phyloP scores from a whole-genome alignment of 129 eudicot genomes.

The Arctium lappa region DNA sequence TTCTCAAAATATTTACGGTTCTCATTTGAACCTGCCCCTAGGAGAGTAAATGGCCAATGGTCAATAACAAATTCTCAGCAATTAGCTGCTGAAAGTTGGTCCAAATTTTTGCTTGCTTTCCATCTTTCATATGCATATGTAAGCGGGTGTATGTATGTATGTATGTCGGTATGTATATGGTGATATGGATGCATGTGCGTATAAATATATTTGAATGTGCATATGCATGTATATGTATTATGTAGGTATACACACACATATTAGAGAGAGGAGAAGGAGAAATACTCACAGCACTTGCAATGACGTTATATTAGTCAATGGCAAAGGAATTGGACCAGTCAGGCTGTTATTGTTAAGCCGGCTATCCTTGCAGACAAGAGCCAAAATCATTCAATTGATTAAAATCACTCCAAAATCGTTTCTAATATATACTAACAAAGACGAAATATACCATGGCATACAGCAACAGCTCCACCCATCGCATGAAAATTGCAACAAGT shows the following conservation, averaged over 20 bases:
- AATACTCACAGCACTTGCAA: constrained; percentile 85
- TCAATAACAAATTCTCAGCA: neutral
- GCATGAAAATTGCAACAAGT: neutral
- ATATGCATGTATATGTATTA: neutral
- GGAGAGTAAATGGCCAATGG: neutral
- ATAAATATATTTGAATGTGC: neutral
- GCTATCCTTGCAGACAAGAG: constrained; percentile 58
- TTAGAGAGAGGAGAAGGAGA: neutral
- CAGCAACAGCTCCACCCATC: too few relatives aligned
- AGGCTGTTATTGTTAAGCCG: constrained; percentile 92
- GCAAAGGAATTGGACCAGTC: constrained; percentile 72
- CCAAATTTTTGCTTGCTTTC: neutral
- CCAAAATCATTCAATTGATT: neutral
- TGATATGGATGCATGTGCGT: neutral
- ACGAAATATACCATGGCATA: too few relatives aligned
- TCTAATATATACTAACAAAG: too few relatives aligned
- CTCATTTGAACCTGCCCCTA: neutral
- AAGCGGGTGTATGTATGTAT: neutral
- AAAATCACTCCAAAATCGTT: neutral
- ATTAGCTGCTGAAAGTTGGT: neutral
- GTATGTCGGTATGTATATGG: neutral
- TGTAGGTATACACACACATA: neutral
- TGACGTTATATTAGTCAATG: constrained; percentile 72
- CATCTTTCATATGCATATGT: neutral
- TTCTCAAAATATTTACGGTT: neutral